Base-by-base conservation (phyloP, 257 asterid genomes). In the Solanum boliviense region DNA sequence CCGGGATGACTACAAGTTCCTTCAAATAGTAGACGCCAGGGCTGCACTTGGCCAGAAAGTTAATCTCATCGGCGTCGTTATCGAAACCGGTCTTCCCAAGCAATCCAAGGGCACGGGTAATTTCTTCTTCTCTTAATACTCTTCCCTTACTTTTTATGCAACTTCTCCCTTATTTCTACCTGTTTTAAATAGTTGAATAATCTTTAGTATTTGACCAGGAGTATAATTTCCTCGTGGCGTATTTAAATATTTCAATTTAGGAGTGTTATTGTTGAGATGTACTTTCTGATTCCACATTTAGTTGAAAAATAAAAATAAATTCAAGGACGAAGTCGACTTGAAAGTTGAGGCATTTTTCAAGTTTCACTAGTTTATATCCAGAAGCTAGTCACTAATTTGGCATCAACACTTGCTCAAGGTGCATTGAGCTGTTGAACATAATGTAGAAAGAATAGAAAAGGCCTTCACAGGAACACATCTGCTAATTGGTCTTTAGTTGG, bases 21-120 rank as follows among this genome's bases (percentile, higher is more conserved):
- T 94, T 90, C 89, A 89, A 72, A 79, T 95, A 21, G 88, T 13
- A 87, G 98, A 95, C 48, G 98, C 98, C 31, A 62, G 86, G 34
- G 67, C 88, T 73, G 92, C 93, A 27, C 39, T 95, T 25, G 94
- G 94, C 86, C 97, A 92, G 90, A 91, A 87, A 67, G 98, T 94
- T 34, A 94, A 93, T 91, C 93, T 95, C 38, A 91, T 95, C 56
- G 98, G 97, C 31, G 86, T 93, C 56, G 95, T 94, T 13, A 13
- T 75, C 34, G 96, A 94, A 84, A 86, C 93, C 62, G 88, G 92
- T 75, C 85, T 93, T 70, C 95, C 97, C 21, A 93, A 91, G 87
- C 90, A 58, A 56, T 87, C 95, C 76, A 91, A 72, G 73, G 98
- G 98, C 92, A 92, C 97, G 39, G 98, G 98, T 94, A 83, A n/a